Conservation (phyloP, 139 green algal species). For the Picochlorum sp. region DNA sequence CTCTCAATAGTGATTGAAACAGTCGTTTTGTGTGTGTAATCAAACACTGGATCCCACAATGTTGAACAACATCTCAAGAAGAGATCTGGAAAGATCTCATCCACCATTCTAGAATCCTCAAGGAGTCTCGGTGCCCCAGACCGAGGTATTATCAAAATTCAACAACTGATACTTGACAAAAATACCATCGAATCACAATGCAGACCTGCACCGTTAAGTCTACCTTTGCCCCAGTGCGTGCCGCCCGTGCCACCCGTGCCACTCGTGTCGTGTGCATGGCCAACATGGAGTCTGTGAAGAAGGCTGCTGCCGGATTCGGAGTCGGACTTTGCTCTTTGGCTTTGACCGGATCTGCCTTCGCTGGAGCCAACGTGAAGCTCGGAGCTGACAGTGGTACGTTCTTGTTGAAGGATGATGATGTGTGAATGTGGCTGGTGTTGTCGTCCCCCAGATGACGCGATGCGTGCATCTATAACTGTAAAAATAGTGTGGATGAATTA, state of each 20-base stretch:
- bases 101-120: too few relatives aligned
- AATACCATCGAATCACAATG: background rate
- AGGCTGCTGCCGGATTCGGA: slow-evolving; percentile 33
- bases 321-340: slow-evolving; percentile 55
- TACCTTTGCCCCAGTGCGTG: slow-evolving; percentile 2
- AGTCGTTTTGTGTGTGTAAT: too few relatives aligned
- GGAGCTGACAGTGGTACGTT: slow-evolving; percentile 28
- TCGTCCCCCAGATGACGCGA: too few relatives aligned
- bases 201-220: background rate
- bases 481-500: too few relatives aligned
- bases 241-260: background rate
- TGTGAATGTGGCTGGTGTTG: too few relatives aligned
- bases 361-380: slow-evolving; percentile 65
- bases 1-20: slow-evolving; percentile 34
- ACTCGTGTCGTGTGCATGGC: background rate
- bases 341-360: slow-evolving; percentile 56
- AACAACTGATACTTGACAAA: too few relatives aligned
- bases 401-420: background rate
- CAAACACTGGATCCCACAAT: too few relatives aligned
- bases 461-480: too few relatives aligned
- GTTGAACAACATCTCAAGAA: too few relatives aligned
- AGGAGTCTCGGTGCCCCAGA: too few relatives aligned
- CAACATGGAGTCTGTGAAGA: slow-evolving; percentile 5
- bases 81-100: too few relatives aligned
- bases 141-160: too few relatives aligned